Base-by-base conservation (phyloP, 345 rosid species). In the Lumnitzera racemosa region DNA sequence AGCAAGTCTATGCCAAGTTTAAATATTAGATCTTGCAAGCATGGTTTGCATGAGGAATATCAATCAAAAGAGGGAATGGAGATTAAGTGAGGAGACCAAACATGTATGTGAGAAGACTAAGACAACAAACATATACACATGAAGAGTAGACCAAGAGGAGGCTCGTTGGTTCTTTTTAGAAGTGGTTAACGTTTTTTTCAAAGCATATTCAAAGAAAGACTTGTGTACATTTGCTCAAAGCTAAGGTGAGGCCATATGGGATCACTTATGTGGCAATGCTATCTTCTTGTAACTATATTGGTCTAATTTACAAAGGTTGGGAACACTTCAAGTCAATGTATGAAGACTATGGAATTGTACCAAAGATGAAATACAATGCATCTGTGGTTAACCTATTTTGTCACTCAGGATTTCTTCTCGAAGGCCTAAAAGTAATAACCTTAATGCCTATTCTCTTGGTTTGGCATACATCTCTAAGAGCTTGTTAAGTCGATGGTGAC, bases 341-440 rank as follows among this genome's bases (percentile, higher is more conserved):
- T 62, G 59, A 49, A 53, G 79, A 84, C 47, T 81, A 86, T 15
- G 76, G 85, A 23, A 74, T 89, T 71, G 75, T 66, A 55, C 92
- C 88, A 4, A 76, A 65, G 73, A 79, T 82, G 85, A 90, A 86
- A 57, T 92, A 86, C 52, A 82, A 89, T 64, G 85, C 90, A 14
- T 86, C 90, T 59, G 80, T 89, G 87, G 90, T 86, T 62, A 92
- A 89, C 79, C 75, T 89, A 61, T 61, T 86, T 36, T 79, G 88
- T 23, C 77, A 88, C 54, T 71, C 88, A 0, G 87, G 92, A 16
- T 73, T 63, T 13, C 84, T 83, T 24, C 12, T 31, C 2, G 89
- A 89, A 53, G 84, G 92, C 17, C 47, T 80, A 55, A 81, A 77
- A 52, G 74, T 86, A 61, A 76, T 89, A 14, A 66, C 68, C 63